Evolutionary conservation across 2,329 filamentous ascomycete genomes (phyloP), one percentile per base, ranked within the genome.

Genomic region (Huntiella omanensis): DNA sequence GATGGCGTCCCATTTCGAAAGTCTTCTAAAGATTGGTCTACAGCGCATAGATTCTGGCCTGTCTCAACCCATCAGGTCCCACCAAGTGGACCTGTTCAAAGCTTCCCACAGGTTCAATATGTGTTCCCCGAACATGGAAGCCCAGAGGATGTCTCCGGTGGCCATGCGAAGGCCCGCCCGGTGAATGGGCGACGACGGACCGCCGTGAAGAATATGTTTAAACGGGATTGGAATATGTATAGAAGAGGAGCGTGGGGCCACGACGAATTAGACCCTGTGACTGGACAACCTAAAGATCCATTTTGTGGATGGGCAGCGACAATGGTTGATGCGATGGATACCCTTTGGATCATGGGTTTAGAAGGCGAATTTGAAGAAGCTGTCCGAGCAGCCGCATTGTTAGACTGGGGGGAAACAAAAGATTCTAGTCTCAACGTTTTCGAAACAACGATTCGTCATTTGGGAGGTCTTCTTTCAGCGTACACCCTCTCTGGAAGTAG

Each of bases 321-420:
- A 0, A 56, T 78, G 43, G 67, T 79, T 17, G 75, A 80, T 54
- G 60, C 67, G 0, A 62, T 79, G 43, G 74, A 78, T 50, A 75
- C 73, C 0, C 64, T 79, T 2, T 71, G 67, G 64, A 77, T 80
- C 40, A 75, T 78, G 73, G 73, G 59, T 5, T 57, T 77, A 37
- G 58, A 64, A 32, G 60, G 68, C 1, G 75, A 79, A 32, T 77
- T 79, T 52, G 59, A 67, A 43, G 57, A 66, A 15, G 73, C 74
- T 4, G 65, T 69, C 2, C 59, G 60, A 22, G 70, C 68, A 2
- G 63, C 69, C 2, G 58, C 58, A 17, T 56, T 58, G 13, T 53
- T 78, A 38, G 66, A 75, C 54, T 77, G 72, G 59, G 68, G 64
- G 0, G 63, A 62, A 0, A 69, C 66, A 1, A 52, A 51, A 1